These are phyloP conservation scores for Chloris gayana DNA, from an alignment of 176 grass and related monocot species.

Conservation along the genomic window DNA sequence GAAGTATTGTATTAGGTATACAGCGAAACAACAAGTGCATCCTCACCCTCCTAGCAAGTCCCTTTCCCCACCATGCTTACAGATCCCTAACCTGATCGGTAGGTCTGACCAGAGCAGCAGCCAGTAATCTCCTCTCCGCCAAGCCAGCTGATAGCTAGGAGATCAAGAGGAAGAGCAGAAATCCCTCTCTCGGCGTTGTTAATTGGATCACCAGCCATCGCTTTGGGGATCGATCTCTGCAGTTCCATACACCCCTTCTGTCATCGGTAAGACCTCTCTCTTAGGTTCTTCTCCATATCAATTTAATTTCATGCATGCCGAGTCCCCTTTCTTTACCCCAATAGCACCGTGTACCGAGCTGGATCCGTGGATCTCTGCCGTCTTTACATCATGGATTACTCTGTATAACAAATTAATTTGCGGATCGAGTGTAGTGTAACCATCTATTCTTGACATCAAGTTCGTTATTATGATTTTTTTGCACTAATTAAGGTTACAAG, in stretches of 20 bases:
- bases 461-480: not conserved
- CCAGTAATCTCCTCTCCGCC: not conserved
- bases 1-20: not conserved
- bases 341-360: not conserved
- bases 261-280: not conserved
- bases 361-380: not conserved
- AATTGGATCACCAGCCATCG: not conserved
- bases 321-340: not conserved
- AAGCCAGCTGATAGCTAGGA: not conserved
- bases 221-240: slow-evolving; percentile 7
- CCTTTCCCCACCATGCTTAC: not conserved
- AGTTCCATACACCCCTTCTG: not conserved
- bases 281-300: not conserved
- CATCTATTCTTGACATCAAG: not conserved
- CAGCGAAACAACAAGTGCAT: slow-evolving; percentile 15
- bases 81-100: not conserved
- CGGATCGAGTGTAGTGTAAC: not conserved
- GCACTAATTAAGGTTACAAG: not conserved
- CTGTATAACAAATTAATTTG: not conserved
- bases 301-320: not conserved
- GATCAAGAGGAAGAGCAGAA: not conserved
- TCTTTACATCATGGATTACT: not conserved
- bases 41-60: not conserved
- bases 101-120: not conserved
- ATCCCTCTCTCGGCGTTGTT: not conserved